Conservation (phyloP, 208 protist genomes). For the Crithidia thermophila region DNA sequence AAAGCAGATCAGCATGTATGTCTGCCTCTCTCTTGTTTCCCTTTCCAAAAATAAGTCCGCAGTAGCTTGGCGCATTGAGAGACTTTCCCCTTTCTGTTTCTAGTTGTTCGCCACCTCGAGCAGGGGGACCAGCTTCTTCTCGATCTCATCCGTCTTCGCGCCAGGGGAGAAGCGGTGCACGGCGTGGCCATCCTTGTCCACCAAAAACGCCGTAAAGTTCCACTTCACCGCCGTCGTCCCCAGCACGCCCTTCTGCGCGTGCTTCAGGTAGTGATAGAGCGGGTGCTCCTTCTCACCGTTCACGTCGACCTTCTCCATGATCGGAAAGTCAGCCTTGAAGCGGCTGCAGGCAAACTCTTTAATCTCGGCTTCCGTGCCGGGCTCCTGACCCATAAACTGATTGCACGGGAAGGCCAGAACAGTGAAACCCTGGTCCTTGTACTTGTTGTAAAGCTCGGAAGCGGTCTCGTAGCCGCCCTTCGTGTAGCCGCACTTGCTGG, state of each 20-base stretch:
- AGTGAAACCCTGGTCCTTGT: constrained; percentile 84
- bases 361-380: constrained; percentile 75
- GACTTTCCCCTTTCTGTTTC: not conserved
- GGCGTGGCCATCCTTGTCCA: constrained; percentile 68
- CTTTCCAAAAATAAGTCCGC: too few species aligned
- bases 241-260: constrained; percentile 48
- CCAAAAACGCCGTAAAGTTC: constrained; percentile 95
- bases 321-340: constrained; percentile 71
- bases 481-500: constrained; percentile 91
- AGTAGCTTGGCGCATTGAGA: too few species aligned
- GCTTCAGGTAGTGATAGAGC: constrained; percentile 88
- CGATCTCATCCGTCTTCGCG: constrained; percentile 48
- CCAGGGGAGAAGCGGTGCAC: constrained; percentile 78
- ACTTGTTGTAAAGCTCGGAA: constrained; percentile 83
- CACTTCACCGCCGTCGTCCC: constrained; percentile 87
- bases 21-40: too few species aligned
- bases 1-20: too few species aligned
- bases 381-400: constrained; percentile 90
- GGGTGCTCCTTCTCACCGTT: constrained; percentile 83
- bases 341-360: constrained; percentile 67
- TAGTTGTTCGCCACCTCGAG: constrained; percentile 17
- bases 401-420: constrained; percentile 94
- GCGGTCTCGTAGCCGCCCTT: constrained; percentile 79
- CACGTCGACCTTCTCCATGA: constrained; percentile 92
- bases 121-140: constrained; percentile 64